Percentiles rank a stretch among this genome's conserved stretches.
These are phyloP conservation scores for Ogataea glucozyma DNA, from an alignment of 805 yeast species.

Conservation along the genomic window DNA sequence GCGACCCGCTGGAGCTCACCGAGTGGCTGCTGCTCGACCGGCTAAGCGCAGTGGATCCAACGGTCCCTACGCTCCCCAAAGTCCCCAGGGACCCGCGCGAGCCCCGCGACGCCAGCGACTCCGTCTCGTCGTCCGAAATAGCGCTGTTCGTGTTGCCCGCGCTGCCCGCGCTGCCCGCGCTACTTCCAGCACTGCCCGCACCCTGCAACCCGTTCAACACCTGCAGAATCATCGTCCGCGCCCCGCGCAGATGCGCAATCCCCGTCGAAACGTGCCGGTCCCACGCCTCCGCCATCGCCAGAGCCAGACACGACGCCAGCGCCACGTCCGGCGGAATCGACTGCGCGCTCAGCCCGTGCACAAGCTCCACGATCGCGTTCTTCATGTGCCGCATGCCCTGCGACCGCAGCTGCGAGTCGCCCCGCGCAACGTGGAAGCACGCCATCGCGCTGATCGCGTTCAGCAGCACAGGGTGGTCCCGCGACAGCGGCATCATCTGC, in stretches of 20 bases:
- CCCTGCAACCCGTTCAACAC: slow-evolving; percentile 36
- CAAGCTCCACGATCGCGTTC: slow-evolving; percentile 57
- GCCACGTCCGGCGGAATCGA: slow-evolving; percentile 64
- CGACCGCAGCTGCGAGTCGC: slow-evolving; percentile 45
- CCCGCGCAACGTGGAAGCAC: slow-evolving; percentile 55
- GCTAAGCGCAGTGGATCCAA: slow-evolving; percentile 1
- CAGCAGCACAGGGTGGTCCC: slow-evolving; percentile 55
- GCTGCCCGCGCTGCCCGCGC: too few species aligned
- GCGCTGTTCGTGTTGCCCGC: too few species aligned
- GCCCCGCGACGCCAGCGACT: not conserved
- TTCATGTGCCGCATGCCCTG: slow-evolving; percentile 61
- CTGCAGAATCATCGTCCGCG: slow-evolving; percentile 57
- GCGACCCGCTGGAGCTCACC: not conserved
- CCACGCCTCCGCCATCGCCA: slow-evolving; percentile 71
- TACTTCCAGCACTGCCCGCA: too few species aligned
- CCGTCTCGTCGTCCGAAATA: slow-evolving; percentile 4
- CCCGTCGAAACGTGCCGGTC: slow-evolving; percentile 67
- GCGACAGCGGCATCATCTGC: slow-evolving; percentile 55
- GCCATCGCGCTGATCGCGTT: slow-evolving; percentile 70
- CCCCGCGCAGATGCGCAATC: slow-evolving; percentile 68
- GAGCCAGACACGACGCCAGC: slow-evolving; percentile 59
- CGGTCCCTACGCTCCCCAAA: too few species aligned
- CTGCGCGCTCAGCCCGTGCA: slow-evolving; percentile 50
- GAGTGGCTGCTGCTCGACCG: slow-evolving; percentile 8
- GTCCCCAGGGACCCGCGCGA: not conserved